Evolutionary conservation across 768 basidiomycete species (phyloP), one percentile per base, ranked within the genome.

Genomic region (Naganishia friedmannii): DNA sequence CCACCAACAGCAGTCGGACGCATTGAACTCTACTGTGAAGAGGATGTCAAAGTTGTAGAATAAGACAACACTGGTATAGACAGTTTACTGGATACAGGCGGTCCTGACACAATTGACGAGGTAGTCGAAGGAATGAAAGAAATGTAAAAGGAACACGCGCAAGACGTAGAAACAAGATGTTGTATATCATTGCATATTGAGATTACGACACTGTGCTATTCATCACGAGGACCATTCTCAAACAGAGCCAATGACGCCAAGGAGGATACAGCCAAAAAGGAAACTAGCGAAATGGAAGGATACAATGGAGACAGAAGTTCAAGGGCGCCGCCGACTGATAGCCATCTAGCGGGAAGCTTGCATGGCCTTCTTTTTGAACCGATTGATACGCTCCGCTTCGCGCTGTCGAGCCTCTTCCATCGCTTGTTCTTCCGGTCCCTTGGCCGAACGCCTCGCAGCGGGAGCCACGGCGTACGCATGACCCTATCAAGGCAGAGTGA

Each of bases 391-490:
- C 37, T 72, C 71, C 28, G 42, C 19, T 31, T 72, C 67, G 13
- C 71, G 57, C 26, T 57, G 51, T 15, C 67, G 46, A 55, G 58
- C 29, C n/a, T 72, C 71, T 51, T 68, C 66, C 39, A 53, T 37
- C 3, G 48, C 58, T 53, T 72, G 71, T 28, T 72, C 67, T 15
- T 42, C 55, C 6, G 67, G 55, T 12, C 51, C 31, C 54, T 63
- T 68, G 51, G 46, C 57, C 28, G 57, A 37, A 13, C 71, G 67
- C 29, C 58, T 60, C 8, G 69, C 57, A n/a, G 57, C 34, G 1
- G 71, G 71, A 17, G 71, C 67, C 28, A 53, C 53, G 23, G 57
- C 54, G 53, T 72, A 72, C 19, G 71, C 58, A 53, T 72, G 63
- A n/a, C 71, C 71, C 71, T 72, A 34, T 53, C 42, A 17, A 65